Percentiles rank a stretch among this genome's conserved stretches.
Conservation (phyloP, 2,329 filamentous ascomycete genomes). For the Zymoseptoria brevis region DNA sequence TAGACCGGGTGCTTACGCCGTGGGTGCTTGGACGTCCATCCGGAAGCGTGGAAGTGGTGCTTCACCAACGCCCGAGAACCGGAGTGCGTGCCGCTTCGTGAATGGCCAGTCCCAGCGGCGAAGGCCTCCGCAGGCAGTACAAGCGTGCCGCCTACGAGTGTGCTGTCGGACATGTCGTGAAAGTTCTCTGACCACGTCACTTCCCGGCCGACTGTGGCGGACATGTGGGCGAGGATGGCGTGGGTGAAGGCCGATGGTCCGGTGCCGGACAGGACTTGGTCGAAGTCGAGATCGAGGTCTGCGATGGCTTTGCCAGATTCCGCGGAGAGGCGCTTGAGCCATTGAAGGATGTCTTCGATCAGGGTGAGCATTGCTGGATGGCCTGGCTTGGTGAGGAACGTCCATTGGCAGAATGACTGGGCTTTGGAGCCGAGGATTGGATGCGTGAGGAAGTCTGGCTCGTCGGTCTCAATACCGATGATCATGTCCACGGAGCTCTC, state of each 20-base stretch:
- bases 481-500: slow-evolving; percentile 58
- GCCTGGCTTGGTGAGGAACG: slow-evolving; percentile 59
- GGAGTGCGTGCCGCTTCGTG: slow-evolving; percentile 61
- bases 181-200: slow-evolving; percentile 54
- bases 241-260: slow-evolving; percentile 62
- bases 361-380: slow-evolving; percentile 60
- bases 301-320: slow-evolving; percentile 52
- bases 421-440: slow-evolving; percentile 60
- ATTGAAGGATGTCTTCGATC: slow-evolving; percentile 59
- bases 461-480: slow-evolving; percentile 62
- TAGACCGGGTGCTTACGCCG: slow-evolving; percentile 60
- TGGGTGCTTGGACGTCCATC: slow-evolving; percentile 59
- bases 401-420: slow-evolving; percentile 66
- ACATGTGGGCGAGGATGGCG: slow-evolving; percentile 59
- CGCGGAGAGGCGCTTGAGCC: slow-evolving; percentile 52
- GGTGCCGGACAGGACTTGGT: slow-evolving; percentile 63
- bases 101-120: slow-evolving; percentile 64
- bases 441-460: slow-evolving; percentile 56
- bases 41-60: slow-evolving; percentile 66
- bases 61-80: slow-evolving; percentile 58
- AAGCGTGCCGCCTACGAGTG: slow-evolving; percentile 54
- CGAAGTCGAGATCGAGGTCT: slow-evolving; percentile 57
- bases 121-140: slow-evolving; percentile 65
- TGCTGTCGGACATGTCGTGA: slow-evolving; percentile 58
- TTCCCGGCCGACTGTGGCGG: slow-evolving; percentile 34